Base-by-base conservation (phyloP, 192 early-diverging fungal species). In the Chytriomyces confervae region DNA sequence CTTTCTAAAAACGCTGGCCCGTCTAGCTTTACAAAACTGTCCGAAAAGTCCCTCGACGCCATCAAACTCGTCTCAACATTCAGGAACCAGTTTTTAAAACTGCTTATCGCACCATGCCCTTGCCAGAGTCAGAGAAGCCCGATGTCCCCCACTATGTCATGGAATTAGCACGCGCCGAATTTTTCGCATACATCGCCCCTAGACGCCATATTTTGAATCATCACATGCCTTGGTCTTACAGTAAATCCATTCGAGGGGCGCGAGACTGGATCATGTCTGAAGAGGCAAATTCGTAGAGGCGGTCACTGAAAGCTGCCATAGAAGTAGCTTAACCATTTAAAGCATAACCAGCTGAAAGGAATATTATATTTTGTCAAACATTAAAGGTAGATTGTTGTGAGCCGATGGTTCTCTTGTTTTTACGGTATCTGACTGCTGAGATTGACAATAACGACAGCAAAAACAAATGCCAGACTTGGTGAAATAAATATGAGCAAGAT, bases 131-230 rank as follows among this genome's bases (percentile, higher is more conserved):
- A 10, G 78, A 79, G 60, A 47, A 57, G 11, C 78, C 78, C 3
- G 78, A 79, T 16, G 24, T 73, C 7, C 78, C 78, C 8, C 78
- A 79, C 46, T 79, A 79, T 60, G 78, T 79, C 9, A 61, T 79
- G 53, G 78, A 79, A 61, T 5, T 50, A 9, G 69, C 65, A 53
- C 7, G 50, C 50, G 44, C 72, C 7, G 70, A 73, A 68, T 46
- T 57, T n/a, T 75, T 79, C 53, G 61, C 70, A 23, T 79, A 65
- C 53, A 18, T 79, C 7, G 72, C 78, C 9, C 78, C 78, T 2
- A 49, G 78, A 44, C 16, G 78, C 47, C 78, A 79, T 48, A 61
- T 79, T 16, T 45, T 79, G 5, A 79, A 74, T 53, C 78, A 79
- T 46, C 78, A 79, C 61, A 51, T 79, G 62, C 78, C 78, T 5